Evolutionary conservation across 257 asterid species (phyloP), one percentile per base, ranked within the genome.

Genomic region (Ligustrum vulgare): DNA sequence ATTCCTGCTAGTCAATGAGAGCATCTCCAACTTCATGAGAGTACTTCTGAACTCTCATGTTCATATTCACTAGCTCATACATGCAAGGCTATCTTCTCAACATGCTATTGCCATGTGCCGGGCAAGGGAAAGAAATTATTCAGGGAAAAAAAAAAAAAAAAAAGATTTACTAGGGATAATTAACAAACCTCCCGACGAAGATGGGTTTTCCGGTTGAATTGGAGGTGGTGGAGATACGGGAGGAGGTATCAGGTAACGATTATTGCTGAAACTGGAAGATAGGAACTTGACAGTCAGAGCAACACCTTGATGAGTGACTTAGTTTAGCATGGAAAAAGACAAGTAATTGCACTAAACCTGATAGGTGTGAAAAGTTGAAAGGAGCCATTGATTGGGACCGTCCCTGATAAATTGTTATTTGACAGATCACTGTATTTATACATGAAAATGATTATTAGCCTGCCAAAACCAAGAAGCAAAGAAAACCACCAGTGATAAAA

Each of bases 331-430:
- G 33, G 12, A 56, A 49, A 69, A 69, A 37, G 73, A 77, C 67
- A 73, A 76, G 62, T 72, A 39, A 65, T 9, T 31, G 58, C 56
- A 67, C 74, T 73, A 76, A 80, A 95, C 99, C 99, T 95, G 89
- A 93, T 89, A 76, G 98, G 98, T 78, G 98, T 93, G 82, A 95
- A 93, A 68, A 90, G 91, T 73, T 84, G 85, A 83, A 95, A 95
- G 81, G 99, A 95, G 79, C 99, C 99, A 80, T 90, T 90, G 67
- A 84, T 80, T 54, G 99, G 99, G 82, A 83, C 86, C 67, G 25
- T 72, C 64, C 99, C 99, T 2, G 82, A 67, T 70, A 95, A 86
- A 0, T 31, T 11, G 82, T 95, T 95, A 83, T 72, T 87, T 66
- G 99, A 95, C 77, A 95, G 94, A 93, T 95, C 99, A 56, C 99